Conservation (phyloP, 129 eudicot species). For the Scalesia atractyloides region DNA sequence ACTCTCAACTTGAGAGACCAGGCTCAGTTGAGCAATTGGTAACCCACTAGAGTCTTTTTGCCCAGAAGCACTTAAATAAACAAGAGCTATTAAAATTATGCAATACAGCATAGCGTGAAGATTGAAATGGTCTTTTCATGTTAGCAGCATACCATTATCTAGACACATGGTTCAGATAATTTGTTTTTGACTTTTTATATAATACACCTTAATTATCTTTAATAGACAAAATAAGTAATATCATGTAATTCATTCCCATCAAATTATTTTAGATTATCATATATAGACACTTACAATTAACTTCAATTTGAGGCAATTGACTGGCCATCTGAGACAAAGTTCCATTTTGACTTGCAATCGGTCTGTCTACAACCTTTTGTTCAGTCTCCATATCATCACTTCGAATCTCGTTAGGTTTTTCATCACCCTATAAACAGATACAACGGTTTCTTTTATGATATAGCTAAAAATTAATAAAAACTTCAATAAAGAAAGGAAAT, state of each 20-base stretch:
- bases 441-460: not conserved
- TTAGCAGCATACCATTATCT: too few species aligned
- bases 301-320: conserved; percentile 57
- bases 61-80: too few species aligned
- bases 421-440: conserved; percentile 53
- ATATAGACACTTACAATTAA: conserved; percentile 47
- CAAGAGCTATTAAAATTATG: too few species aligned
- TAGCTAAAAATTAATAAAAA: not conserved
- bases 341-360: conserved; percentile 33
- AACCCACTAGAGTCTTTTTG: too few species aligned
- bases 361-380: conserved; percentile 42
- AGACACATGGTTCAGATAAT: too few species aligned
- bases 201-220: too few species aligned
- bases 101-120: too few species aligned
- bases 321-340: conserved; percentile 38
- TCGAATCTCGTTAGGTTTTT: conserved; percentile 47
- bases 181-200: too few species aligned
- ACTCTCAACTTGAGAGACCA: too few species aligned
- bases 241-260: not conserved
- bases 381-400: conserved; percentile 49
- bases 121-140: too few species aligned
- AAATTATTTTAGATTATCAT: not conserved
- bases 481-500: not conserved
- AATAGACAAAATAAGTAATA: not conserved
- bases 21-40: too few species aligned